phyloP scores from a whole-genome alignment of 352 stramenopile species.

The Phytophthora europaea region DNA sequence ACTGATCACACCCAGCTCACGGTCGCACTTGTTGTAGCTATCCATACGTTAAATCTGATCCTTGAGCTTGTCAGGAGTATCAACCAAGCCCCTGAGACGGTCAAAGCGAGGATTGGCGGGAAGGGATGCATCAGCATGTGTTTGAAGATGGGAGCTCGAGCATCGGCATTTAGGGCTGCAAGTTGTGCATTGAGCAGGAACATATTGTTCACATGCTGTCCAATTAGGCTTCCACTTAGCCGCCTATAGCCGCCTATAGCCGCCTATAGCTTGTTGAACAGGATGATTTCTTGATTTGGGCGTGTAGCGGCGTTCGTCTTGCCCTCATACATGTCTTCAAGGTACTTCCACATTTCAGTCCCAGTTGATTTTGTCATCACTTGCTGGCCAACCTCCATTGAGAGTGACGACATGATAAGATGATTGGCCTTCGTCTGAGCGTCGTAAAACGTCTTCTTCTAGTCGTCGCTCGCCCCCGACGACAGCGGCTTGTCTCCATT shows the following conservation, averaged over 20 bases:
- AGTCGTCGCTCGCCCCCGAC: not conserved
- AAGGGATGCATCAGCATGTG: slow-evolving; percentile 1
- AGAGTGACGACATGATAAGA: slow-evolving; percentile 14
- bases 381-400: not conserved
- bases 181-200: slow-evolving; percentile 11
- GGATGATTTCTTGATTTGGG: not conserved
- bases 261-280: too few species aligned
- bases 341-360: not conserved
- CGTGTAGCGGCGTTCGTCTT: not conserved
- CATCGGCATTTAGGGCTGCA: slow-evolving; percentile 4
- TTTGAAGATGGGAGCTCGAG: slow-evolving; percentile 16
- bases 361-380: not conserved
- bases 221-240: not conserved
- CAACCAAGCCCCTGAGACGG: not conserved
- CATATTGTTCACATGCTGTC: slow-evolving; percentile 20
- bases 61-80: slow-evolving; percentile 13
- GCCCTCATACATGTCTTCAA: not conserved
- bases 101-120: not conserved
- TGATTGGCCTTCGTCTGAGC: slow-evolving; percentile 16
- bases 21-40: slow-evolving; percentile 21
- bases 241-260: too few species aligned
- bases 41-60: slow-evolving; percentile 15
- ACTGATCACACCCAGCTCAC: not conserved
- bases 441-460: too few species aligned
- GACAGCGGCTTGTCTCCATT: not conserved